A percentile compares a stretch with the other conserved stretches of the same genome.
Evolutionary conservation across 768 basidiomycete genomes (phyloP).

Genomic region (Suillus discolor): DNA sequence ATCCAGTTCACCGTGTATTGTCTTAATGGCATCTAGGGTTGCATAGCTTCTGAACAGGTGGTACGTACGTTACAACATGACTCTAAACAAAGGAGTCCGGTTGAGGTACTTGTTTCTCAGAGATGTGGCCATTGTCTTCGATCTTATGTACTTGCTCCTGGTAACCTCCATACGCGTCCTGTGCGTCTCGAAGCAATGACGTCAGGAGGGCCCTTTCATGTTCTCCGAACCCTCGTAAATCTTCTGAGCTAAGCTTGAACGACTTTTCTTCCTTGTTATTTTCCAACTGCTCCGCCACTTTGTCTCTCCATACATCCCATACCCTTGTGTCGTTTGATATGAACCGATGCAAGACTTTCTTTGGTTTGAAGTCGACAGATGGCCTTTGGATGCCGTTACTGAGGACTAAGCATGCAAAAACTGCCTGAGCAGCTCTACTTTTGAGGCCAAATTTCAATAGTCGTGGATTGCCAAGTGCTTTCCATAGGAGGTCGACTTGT

Average conservation of each 20-base stretch:
- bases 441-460: slow-evolving; percentile 24
- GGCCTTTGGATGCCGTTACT: slow-evolving; percentile 13
- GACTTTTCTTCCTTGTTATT: slow-evolving; percentile 11
- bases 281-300: slow-evolving; percentile 22
- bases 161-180: not conserved
- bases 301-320: slow-evolving; percentile 30
- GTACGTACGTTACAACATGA: not conserved
- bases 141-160: not conserved
- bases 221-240: not conserved
- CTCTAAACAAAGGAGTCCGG: not conserved
- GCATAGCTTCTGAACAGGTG: not conserved
- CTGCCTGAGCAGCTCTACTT: slow-evolving; percentile 15
- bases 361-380: slow-evolving; percentile 9
- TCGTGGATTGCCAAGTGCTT: slow-evolving; percentile 15
- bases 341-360: slow-evolving; percentile 15
- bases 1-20: not conserved
- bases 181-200: slow-evolving; percentile 1
- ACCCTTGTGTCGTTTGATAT: slow-evolving; percentile 31
- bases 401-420: slow-evolving; percentile 27
- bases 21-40: not conserved
- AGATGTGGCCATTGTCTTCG: not conserved
- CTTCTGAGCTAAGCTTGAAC: not conserved
- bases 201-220: not conserved
- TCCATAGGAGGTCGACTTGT: slow-evolving; percentile 22
- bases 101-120: not conserved